Base-by-base conservation (phyloP, 1,139 yeast species). In the Pneumocystis jirovecii region DNA sequence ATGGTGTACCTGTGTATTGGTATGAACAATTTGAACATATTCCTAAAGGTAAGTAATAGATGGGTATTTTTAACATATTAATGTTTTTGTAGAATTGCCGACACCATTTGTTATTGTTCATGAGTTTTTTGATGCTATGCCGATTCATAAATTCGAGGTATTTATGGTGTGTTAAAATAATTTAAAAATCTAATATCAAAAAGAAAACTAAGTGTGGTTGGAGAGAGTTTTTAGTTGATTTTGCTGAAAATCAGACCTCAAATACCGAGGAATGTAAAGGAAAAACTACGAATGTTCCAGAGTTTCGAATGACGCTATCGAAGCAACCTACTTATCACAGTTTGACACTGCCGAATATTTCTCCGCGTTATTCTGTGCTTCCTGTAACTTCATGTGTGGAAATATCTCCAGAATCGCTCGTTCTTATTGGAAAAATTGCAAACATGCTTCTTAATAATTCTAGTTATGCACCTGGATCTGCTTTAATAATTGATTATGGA, bases 51-150 rank as follows among this genome's bases (percentile, higher is more conserved):
- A 77, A 76, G 3, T 45, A 35, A 25, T 31, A 17, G 42, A 70
- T 74, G 1, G 68, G 70, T 1, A 56, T 50, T 15, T 64, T 0
- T 66, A 66, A 5, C 8, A 29, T 4, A 44, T 35, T 40, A n/a
- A 39, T 19, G 12, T 19, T 50, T 25, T 25, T 10, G 15, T 15
- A 25, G 45, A 64, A 65, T 68, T 62, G 69, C 69, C 5, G 64
- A 72, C 89, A 56, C 86, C 87, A 68, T 88, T 82, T 72, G 78
- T 87, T 8, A 73, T 89, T 65, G 95, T 95, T 0, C 96, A 89
- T 73, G 96, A 89, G 73, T 89, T 89, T 71, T 89, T 86, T 72
- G 96, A 89, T 75, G 96, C 96, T 0, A 78, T 89, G 67, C 96
- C 96, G 0, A 85, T 89, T 35, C 85, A 86, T 69, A 81, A 85